Base-by-base conservation (phyloP, 1,284 basidiomycete species). In the Coniferiporia sulphurascens region DNA sequence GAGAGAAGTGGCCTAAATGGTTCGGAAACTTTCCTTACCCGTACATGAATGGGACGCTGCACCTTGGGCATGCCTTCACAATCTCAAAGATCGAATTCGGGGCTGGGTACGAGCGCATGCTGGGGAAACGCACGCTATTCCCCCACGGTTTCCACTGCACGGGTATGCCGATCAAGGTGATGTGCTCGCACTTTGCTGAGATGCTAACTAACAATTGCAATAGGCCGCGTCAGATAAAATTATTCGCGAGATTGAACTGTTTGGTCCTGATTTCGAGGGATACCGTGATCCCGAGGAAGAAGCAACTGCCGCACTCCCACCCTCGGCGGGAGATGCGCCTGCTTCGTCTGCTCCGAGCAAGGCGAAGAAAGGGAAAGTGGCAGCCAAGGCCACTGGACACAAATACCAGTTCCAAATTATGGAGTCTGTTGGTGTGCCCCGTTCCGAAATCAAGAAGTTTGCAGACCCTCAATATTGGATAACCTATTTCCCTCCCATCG, bases 391-490 rank as follows among this genome's bases (percentile, higher is more conserved):
- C 1, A 97, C 95, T 7, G 96, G 96, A 2, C 80, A 94, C 66
- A 90, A 88, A 59, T 99, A 98, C 76, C 97, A 99, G 73, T 99
- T 98, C 83, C 96, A 99, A 79, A 99, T 99, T 73, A 91, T 99
- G 87, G 89, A 96, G 73, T 91, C 92, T 52, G 91, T 95, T 66
- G 89, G 89, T 54, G 89, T 99, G 10, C 91, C 94, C 22, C 84
- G 89, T 53, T 74, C 80, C 19, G 95, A 99, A 70, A 95, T 98
- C 76, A 95, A 96, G 73, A 89, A 93, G 72, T 99, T 99, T 67
- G 93, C 95, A 19, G 94, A 99, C 70, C 89, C 97, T 44, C 76
- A 85, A 64, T 80, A 96, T 74, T 99, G 97, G 97, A 78, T 97
- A 67, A 81, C 83, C 44, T 94, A 94, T 76, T 99, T 98, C 82